A percentile compares a stretch with the other conserved stretches of the same genome.
Evolutionary conservation across 75 land plant species (phyloP).

Genomic region (Sequoia sempervirens): DNA sequence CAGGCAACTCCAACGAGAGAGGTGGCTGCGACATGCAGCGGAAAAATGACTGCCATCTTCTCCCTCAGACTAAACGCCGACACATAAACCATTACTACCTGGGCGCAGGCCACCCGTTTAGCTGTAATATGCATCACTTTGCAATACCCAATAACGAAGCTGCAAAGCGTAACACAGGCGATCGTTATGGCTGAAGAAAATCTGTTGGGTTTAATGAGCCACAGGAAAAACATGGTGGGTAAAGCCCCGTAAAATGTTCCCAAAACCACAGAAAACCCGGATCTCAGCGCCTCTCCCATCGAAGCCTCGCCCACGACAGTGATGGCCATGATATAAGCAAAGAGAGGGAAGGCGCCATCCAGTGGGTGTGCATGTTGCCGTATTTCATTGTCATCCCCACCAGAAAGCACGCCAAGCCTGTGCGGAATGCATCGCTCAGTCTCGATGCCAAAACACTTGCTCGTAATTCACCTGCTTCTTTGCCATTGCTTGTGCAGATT

Average conservation of each 20-base stretch:
- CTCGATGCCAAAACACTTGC: constrained; percentile 24
- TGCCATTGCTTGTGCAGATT: neutral
- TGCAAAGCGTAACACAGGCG: constrained; percentile 22
- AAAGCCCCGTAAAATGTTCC: constrained; percentile 33
- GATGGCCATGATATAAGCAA: constrained; percentile 46
- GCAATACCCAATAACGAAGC: constrained; percentile 38
- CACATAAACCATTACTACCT: constrained; percentile 48
- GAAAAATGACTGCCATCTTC: constrained; percentile 34
- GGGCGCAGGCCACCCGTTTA: constrained; percentile 56
- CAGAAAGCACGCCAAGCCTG: constrained; percentile 21
- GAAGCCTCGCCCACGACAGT: constrained; percentile 43
- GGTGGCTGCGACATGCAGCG: constrained; percentile 44
- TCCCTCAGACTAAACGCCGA: constrained; percentile 20
- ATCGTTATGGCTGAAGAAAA: constrained; percentile 17
- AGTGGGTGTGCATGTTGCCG: constrained; percentile 10
- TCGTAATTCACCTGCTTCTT: neutral
- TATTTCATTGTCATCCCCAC: constrained; percentile 8
- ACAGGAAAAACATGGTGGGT: constrained; percentile 23
- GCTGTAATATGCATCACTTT: constrained; percentile 24
- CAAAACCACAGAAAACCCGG: constrained; percentile 16
- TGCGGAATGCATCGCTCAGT: constrained; percentile 9
- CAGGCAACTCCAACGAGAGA: constrained; percentile 51
- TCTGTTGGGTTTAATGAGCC: constrained; percentile 12
- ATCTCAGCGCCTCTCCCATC: constrained; percentile 35
- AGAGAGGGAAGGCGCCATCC: constrained; percentile 44